Base-by-base conservation (phyloP, 441 rosid genomes). In the Erysimum cheiri region DNA sequence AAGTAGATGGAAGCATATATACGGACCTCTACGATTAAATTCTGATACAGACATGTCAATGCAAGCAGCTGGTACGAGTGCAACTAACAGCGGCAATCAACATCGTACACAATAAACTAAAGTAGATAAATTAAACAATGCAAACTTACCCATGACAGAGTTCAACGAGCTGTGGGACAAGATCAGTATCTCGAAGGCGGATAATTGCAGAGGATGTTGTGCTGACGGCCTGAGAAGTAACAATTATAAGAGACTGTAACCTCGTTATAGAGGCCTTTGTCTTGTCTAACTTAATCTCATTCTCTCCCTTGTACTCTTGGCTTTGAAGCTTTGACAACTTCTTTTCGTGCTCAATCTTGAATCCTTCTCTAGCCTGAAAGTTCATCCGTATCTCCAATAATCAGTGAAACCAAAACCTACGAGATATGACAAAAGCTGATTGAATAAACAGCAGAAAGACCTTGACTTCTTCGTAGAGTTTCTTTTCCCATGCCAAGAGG, bases 401-500 rank as follows among this genome's bases (percentile, higher is more conserved):
- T 55, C 6, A 68, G 40, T 24, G 31, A 77, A 54, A 46, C 17
- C 35, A 54, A 26, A 54, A 53, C 10, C 28, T 49, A 43, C 2
- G 14, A 40, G 47, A 67, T 6, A 43, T 40, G 39, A 13, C 22
- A 32, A 15, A 57, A 57, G 12, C 8, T 17, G 28, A 60, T 41
- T 33, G 11, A 40, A 62, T 46, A 60, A 10, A 56, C 6, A 57
- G 13, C 1, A 26, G 53, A 28, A 4, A 58, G 72, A 91, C 98
- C 97, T 93, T 93, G 50, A 93, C 91, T 79, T 93, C 98, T 43
- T 84, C 87, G 28, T 87, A 93, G 31, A 89, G 95, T 76, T 93
- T 93, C 81, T 89, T 89, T 85, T 91, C 98, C 98, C 98, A 91
- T 54, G 97, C 98, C 84, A 88, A 85, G 63, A 93, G 87, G 57